Conservation (phyloP, 805 yeast species). For the Metschnikowia baotianmanensis region DNA sequence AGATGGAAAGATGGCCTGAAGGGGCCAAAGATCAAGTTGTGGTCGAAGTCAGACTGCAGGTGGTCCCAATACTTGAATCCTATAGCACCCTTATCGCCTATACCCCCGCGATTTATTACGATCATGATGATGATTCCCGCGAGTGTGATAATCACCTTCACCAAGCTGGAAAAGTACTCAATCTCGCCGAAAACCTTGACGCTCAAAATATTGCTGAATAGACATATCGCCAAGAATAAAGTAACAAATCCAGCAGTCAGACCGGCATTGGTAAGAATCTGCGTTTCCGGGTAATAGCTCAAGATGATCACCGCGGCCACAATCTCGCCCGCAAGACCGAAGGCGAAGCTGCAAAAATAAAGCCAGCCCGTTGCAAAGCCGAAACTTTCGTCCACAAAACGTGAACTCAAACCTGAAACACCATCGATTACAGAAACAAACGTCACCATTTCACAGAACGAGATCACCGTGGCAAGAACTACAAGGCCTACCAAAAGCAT, state of each 20-base stretch:
- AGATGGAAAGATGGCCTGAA: constrained; percentile 73
- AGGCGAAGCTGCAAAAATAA: constrained; percentile 69
- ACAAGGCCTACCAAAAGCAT: constrained; percentile 61
- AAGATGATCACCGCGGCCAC: constrained; percentile 79
- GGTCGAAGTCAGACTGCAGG: constrained; percentile 45
- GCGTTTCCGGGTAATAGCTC: constrained; percentile 57
- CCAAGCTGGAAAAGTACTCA: constrained; percentile 59
- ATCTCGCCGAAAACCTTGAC: constrained; percentile 74
- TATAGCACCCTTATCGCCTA: constrained; percentile 35
- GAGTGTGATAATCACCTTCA: constrained; percentile 54
- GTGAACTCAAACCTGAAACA: constrained; percentile 67
- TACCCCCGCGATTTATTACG: constrained; percentile 59
- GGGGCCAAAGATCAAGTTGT: constrained; percentile 59
- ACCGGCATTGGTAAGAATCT: constrained; percentile 46
- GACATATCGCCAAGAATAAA: constrained; percentile 47
- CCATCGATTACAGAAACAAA: constrained; percentile 78
- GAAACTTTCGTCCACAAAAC: constrained; percentile 76
- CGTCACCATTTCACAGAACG: constrained; percentile 81
- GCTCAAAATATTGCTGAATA: constrained; percentile 57
- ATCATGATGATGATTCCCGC: constrained; percentile 61
- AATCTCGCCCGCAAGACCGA: constrained; percentile 76
- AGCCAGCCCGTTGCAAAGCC: constrained; percentile 73
- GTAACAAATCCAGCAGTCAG: constrained; percentile 63
- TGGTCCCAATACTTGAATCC: constrained; percentile 74
- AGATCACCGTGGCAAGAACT: constrained; percentile 65